Base-by-base conservation (phyloP, 768 basidiomycete genomes). In the Suillus cothurnatus region DNA sequence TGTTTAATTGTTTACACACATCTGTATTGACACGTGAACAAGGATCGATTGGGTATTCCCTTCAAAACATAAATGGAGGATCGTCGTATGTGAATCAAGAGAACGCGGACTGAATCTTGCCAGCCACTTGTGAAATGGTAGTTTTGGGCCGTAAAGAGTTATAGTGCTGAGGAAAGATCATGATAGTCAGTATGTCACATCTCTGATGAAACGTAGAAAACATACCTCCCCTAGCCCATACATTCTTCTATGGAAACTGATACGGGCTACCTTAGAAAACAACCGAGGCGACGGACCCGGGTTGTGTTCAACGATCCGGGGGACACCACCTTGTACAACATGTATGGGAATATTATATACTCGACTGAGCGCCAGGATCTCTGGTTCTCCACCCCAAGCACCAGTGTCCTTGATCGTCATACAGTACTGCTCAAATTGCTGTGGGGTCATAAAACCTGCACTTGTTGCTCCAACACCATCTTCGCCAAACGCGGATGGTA, bases 331-430 rank as follows among this genome's bases (percentile, higher is more conserved):
- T 75, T 99, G 97, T 15, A 99, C 83, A 61, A 99, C 92, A 74
- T 97, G 90, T 58, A 99, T 95, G 0, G 95, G 91, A 45, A 96
- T 80, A 62, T 88, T 84, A 75, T 86, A 98, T 36, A 88, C 87
- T 60, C 90, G 83, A 73, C 91, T 90, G 19, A 99, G 81, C 4
- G 97, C 97, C 70, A 92, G 83, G 38, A 99, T 95, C 83, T 99
- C 97, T 8, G 95, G 96, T 79, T 99, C 95, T 41, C 97, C 97
- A 58, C 97, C 97, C 97, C 97, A 99, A 36, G 88, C 85, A n/a
- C 88, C 90, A 28, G 95, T 96, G 73, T 90, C 84, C 49, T 88
- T 88, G 34, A 99, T 88, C 14, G 84, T 81, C 63, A 79, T 76
- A 74, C 95, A 97, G 74, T 99, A 99, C 62, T 80, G 78, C 59